Evolutionary conservation across 2,329 filamentous ascomycete genomes (phyloP).

Genomic region (Cladosporium sp.): DNA sequence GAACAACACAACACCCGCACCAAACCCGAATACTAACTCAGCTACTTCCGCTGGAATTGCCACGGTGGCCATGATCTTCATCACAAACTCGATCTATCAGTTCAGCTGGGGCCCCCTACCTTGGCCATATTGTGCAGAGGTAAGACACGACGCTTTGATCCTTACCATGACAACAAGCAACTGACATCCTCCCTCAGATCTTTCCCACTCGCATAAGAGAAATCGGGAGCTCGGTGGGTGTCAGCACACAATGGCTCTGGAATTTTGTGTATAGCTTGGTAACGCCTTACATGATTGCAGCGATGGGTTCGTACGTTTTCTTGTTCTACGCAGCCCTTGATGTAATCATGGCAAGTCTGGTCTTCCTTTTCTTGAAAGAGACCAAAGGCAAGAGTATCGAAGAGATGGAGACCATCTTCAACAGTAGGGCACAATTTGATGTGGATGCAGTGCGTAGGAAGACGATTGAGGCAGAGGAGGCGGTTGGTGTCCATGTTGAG

Average conservation of each 20-base stretch:
- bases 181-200: slow-evolving; percentile 37
- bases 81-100: slow-evolving; percentile 52
- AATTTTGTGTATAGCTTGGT: slow-evolving; percentile 49
- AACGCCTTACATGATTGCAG: slow-evolving; percentile 51
- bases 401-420: slow-evolving; percentile 31
- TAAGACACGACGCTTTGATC: slow-evolving; percentile 24
- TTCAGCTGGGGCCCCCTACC: slow-evolving; percentile 52
- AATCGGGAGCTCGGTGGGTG: slow-evolving; percentile 47
- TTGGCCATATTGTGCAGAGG: slow-evolving; percentile 43
- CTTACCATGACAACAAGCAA: not conserved
- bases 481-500: not conserved
- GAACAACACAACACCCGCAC: slow-evolving; percentile 28
- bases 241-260: slow-evolving; percentile 49
- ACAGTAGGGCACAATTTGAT: slow-evolving; percentile 23
- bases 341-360: slow-evolving; percentile 38
- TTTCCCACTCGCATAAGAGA: slow-evolving; percentile 51
- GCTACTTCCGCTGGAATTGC: slow-evolving; percentile 42
- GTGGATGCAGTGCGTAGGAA: slow-evolving; percentile 17
- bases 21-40: slow-evolving; percentile 16
- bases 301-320: slow-evolving; percentile 43
- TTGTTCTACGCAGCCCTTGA: slow-evolving; percentile 47
- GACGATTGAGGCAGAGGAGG: slow-evolving; percentile 6
- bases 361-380: slow-evolving; percentile 36
- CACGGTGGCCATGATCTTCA: slow-evolving; percentile 53
- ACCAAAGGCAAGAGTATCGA: slow-evolving; percentile 35